phyloP scores from a whole-genome alignment of 2,329 filamentous ascomycete genomes.

The Alternaria postmessia region DNA sequence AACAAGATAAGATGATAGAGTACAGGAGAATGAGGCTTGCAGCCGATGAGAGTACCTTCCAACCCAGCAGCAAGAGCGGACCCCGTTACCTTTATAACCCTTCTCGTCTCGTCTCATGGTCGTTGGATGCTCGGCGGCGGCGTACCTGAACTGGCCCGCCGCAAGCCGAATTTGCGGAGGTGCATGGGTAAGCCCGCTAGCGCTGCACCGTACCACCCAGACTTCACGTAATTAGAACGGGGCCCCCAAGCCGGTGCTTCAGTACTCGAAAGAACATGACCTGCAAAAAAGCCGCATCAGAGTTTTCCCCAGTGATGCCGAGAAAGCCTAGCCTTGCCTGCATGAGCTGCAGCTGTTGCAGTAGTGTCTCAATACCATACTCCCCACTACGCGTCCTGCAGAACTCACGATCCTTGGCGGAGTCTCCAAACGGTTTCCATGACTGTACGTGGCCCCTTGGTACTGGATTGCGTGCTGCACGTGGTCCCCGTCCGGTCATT shows the following conservation, averaged over 20 bases:
- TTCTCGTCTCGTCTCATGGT: slow-evolving; percentile 3
- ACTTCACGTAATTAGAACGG: slow-evolving; percentile 38
- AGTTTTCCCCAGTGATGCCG: slow-evolving; percentile 30
- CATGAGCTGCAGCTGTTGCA: slow-evolving; percentile 11
- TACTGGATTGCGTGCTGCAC: slow-evolving; percentile 37
- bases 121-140: slow-evolving; percentile 6
- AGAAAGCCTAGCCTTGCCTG: slow-evolving; percentile 3
- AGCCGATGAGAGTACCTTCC: neutral
- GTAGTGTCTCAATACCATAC: slow-evolving; percentile 5
- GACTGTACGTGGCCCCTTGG: slow-evolving; percentile 38
- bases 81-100: slow-evolving; percentile 5
- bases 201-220: slow-evolving; percentile 27
- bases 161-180: slow-evolving; percentile 21
- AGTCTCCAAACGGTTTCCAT: slow-evolving; percentile 18
- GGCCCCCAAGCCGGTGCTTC: slow-evolving; percentile 7
- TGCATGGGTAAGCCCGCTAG: slow-evolving; percentile 16
- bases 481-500: slow-evolving; percentile 22
- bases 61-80: neutral
- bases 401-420: slow-evolving; percentile 44
- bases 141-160: slow-evolving; percentile 27
- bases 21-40: neutral
- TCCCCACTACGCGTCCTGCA: slow-evolving; percentile 21
- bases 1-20: slow-evolving; percentile 12
- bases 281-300: slow-evolving; percentile 33
- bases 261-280: slow-evolving; percentile 19